Evolutionary conservation across 768 basidiomycete species (phyloP), one percentile per base, ranked within the genome.

Genomic region (Trametes gibbosa): DNA sequence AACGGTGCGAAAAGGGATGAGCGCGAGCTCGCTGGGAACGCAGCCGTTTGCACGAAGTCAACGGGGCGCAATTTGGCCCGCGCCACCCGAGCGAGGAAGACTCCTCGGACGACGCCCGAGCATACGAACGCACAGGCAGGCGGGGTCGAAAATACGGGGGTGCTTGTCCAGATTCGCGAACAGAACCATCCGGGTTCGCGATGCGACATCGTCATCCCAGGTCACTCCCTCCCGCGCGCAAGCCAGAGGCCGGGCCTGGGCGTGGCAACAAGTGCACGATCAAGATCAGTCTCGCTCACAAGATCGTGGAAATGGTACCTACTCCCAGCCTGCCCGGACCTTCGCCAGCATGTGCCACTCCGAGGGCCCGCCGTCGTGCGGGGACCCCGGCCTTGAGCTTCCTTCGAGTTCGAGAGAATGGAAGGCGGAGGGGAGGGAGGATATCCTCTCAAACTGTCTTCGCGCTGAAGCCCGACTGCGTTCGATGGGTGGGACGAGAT

Each of bases 231-330:
- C 42, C 23, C 27, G 19, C 23, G 41, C 39, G 21, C 19, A 45
- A 9, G 23, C 21, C 17, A 17, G 13, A 39, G 37, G 13, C 37
- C 14, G 32, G 40, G 58, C n/a, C 52, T 39, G 52, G 37, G 47
- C 47, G 40, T 32, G 52, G 40, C 23, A 34, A 49, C 59, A 60
- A 54, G 52, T 50, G 46, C 23, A n/a, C 52, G 53, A 60, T 60
- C 59, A 54, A 54, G 59, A 60, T 54, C n/a, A 35, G 47, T 50
- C 40, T 41, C 53, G 40, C 47, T 45, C 59, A 60, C 59, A 54
- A 60, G 59, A 54, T 45, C 48, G 59, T 60, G 59, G 59, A 54
- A 60, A 48, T 32, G 29, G 59, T 60, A 60, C 59, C 59, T 60
- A 41, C 58, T 41, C 40, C 37, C 58, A 7, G 7, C 34, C 17